Evolutionary conservation across 2,329 filamentous ascomycete species (phyloP).

Genomic region (Pseudogymnoascus sp.): DNA sequence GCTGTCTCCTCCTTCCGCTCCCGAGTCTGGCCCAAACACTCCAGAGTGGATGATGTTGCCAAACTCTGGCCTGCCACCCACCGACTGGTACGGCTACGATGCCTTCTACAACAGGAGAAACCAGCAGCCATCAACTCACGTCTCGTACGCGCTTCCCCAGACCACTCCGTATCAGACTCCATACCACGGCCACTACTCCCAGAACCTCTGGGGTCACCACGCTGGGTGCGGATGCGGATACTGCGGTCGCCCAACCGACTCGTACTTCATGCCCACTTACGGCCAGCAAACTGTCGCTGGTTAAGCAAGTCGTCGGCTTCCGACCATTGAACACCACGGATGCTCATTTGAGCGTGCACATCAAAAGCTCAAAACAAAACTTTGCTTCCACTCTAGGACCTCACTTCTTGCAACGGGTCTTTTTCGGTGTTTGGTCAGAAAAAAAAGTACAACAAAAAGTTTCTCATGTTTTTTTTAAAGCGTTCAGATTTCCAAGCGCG

Average conservation of each 20-base stretch:
- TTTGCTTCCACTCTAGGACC: neutral
- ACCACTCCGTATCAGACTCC: conserved; percentile 44
- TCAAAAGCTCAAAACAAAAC: neutral
- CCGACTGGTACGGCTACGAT: conserved; percentile 46
- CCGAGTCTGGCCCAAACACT: conserved; percentile 47
- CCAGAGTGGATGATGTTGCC: conserved; percentile 46
- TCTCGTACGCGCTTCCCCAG: conserved; percentile 36
- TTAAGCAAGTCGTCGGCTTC: conserved; percentile 21
- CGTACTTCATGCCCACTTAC: conserved; percentile 41
- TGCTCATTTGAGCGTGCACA: neutral
- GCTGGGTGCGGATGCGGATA: conserved; percentile 42
- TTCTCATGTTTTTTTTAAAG: conserved; percentile 24
- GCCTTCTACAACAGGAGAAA: conserved; percentile 39
- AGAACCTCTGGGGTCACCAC: conserved; percentile 41
- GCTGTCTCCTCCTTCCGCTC: conserved; percentile 47
- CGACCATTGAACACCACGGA: neutral
- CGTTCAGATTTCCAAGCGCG: conserved; percentile 24
- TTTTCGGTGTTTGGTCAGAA: conserved; percentile 7
- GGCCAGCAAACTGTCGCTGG: conserved; percentile 43
- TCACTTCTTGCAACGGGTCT: neutral
- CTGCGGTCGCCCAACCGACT: conserved; percentile 44
- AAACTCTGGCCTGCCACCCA: conserved; percentile 44
- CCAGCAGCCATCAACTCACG: conserved; percentile 25
- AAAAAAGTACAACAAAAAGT: conserved; percentile 25
- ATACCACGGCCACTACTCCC: conserved; percentile 38